Conservation (phyloP, 805 yeast genomes). For the Hanseniaspora jakobsenii region DNA sequence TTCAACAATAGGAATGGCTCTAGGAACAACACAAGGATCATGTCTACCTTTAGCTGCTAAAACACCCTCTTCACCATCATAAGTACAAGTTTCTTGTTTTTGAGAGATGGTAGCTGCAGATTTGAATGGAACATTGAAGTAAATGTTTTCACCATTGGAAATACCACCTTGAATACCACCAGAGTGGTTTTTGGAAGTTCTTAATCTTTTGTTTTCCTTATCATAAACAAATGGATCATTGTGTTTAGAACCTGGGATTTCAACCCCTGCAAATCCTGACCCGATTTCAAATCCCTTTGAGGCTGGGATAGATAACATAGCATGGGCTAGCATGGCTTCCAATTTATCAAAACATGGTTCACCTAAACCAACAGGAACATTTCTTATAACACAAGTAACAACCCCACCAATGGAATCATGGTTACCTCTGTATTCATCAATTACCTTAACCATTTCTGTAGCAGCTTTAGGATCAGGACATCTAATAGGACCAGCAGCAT, state of each 20-base stretch:
- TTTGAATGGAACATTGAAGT: slow-evolving; percentile 91
- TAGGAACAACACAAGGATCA: slow-evolving; percentile 95
- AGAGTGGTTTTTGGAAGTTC: slow-evolving; percentile 81
- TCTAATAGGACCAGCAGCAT: slow-evolving; percentile 77
- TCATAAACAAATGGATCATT: slow-evolving; percentile 73
- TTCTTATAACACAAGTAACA: slow-evolving; percentile 92
- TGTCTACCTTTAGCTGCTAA: slow-evolving; percentile 96
- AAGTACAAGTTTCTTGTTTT: slow-evolving; percentile 78
- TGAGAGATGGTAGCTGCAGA: slow-evolving; percentile 96
- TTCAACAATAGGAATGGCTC: slow-evolving; percentile 97
- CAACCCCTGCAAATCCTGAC: slow-evolving; percentile 85
- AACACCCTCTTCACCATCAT: slow-evolving; percentile 77
- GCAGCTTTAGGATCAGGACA: slow-evolving; percentile 73
- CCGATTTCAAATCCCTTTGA: slow-evolving; percentile 98
- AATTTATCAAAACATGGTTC: slow-evolving; percentile 96
- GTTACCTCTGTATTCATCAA: slow-evolving; percentile 72
- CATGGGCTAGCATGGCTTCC: slow-evolving; percentile 92
- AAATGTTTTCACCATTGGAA: slow-evolving; percentile 88
- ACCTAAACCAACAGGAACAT: slow-evolving; percentile 90
- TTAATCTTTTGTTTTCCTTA: slow-evolving; percentile 47
- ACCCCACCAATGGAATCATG: slow-evolving; percentile 95
- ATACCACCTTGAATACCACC: slow-evolving; percentile 99
- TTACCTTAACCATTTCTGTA: slow-evolving; percentile 71
- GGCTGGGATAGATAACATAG: slow-evolving; percentile 95
- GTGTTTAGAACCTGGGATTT: slow-evolving; percentile 84